Evolutionary conservation across 2,329 filamentous ascomycete genomes (phyloP).

Genomic region (Trichoderma brevicompactum): DNA sequence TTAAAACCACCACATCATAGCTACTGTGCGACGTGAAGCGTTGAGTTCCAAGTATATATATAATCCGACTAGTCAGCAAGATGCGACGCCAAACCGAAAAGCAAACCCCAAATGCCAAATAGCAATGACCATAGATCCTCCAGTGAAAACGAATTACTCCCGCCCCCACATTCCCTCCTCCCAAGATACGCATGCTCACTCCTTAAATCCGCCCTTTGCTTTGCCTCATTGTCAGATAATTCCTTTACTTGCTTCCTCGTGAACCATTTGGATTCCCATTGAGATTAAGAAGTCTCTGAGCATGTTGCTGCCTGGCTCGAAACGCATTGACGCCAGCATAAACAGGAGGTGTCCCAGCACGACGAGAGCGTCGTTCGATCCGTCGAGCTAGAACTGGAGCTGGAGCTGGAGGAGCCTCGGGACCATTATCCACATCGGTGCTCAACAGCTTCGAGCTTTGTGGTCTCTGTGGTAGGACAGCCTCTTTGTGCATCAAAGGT

Average conservation of each 20-base stretch:
- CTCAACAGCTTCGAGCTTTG: not conserved
- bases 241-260: not conserved
- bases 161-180: not conserved
- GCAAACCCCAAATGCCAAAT: not conserved
- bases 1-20: too few species aligned
- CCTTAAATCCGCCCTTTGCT: not conserved
- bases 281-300: not conserved
- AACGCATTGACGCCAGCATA: constrained; percentile 40
- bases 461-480: not conserved
- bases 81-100: not conserved
- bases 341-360: not conserved
- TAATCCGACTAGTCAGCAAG: not conserved
- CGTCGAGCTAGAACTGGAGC: not conserved
- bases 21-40: not conserved
- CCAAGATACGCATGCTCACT: not conserved
- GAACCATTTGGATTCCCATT: not conserved
- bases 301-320: constrained; percentile 30
- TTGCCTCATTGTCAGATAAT: too few species aligned
- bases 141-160: not conserved
- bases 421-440: not conserved
- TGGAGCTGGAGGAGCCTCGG: not conserved
- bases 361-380: not conserved
- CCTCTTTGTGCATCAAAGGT: not conserved
- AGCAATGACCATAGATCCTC: not conserved
- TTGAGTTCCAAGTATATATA: not conserved